phyloP scores from a whole-genome alignment of 306 rosid species.

The Sindora glabra region DNA sequence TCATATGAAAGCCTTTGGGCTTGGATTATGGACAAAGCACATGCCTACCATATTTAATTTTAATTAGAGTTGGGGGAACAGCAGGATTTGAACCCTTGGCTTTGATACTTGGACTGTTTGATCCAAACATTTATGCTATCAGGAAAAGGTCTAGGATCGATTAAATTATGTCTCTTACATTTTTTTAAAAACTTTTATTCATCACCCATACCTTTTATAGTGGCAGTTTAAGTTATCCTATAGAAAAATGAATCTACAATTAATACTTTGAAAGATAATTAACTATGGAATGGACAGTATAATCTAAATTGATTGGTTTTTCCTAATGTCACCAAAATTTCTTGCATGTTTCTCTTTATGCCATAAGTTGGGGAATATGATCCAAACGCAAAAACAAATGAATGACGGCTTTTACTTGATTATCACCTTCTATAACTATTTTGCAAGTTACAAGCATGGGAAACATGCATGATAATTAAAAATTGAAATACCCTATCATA shows the following conservation, averaged over 20 bases:
- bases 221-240: background rate
- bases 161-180: no score
- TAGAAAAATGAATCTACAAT: background rate
- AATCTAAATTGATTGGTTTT: background rate
- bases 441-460: background rate
- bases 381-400: no score
- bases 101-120: no score
- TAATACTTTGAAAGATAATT: background rate
- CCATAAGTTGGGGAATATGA: background rate
- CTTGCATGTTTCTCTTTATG: background rate
- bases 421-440: background rate
- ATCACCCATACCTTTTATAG: background rate
- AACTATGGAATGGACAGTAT: background rate
- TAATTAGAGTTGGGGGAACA: no score
- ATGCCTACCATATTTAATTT: no score
- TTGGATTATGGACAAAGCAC: no score
- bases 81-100: no score
- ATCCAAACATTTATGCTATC: no score
- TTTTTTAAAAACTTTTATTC: background rate
- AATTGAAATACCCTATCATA: background rate
- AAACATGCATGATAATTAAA: background rate
- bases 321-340: background rate
- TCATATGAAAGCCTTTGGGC: no score
- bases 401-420: no score
- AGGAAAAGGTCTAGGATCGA: no score